These are phyloP conservation scores for Fusarium gaditjirri DNA, from an alignment of 2,329 filamentous ascomycete genomes.

Conservation along the genomic window DNA sequence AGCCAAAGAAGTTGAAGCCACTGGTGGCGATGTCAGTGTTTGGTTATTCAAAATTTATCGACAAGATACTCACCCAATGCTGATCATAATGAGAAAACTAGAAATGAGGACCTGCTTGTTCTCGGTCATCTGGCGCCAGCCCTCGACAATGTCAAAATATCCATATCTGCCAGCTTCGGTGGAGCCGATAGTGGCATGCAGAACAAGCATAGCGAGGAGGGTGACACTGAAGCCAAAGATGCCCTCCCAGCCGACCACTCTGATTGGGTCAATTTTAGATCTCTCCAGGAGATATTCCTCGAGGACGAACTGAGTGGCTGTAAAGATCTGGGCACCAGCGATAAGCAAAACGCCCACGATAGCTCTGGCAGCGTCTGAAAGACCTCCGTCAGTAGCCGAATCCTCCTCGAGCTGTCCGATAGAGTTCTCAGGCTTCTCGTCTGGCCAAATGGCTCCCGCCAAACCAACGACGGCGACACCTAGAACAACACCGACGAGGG, in stretches of 20 bases:
- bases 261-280: constrained; percentile 77
- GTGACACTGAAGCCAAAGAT: constrained; percentile 89
- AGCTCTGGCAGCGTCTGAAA: constrained; percentile 59
- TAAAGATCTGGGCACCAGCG: constrained; percentile 95
- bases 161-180: constrained; percentile 80
- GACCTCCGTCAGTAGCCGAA: constrained; percentile 54
- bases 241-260: constrained; percentile 96
- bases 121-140: constrained; percentile 81
- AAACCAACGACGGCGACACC: constrained; percentile 92
- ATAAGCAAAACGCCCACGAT: constrained; percentile 89
- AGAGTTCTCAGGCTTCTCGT: constrained; percentile 63
- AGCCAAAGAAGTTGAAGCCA: constrained; percentile 98
- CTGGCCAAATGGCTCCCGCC: constrained; percentile 82
- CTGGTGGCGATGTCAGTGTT: constrained; percentile 56
- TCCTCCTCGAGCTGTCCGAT: constrained; percentile 48
- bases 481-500: constrained; percentile 84
- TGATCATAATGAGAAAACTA: constrained; percentile 94
- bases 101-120: constrained; percentile 78
- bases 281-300: constrained; percentile 89
- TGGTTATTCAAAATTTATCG: not conserved
- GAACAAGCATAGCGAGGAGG: constrained; percentile 77
- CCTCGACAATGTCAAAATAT: constrained; percentile 91
- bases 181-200: constrained; percentile 81
- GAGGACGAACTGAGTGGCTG: constrained; percentile 93
- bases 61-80: constrained; percentile 78